Evolutionary conservation across 371 early-diverging fungal species (phyloP).

Genomic region (Blakeslea trispora): DNA sequence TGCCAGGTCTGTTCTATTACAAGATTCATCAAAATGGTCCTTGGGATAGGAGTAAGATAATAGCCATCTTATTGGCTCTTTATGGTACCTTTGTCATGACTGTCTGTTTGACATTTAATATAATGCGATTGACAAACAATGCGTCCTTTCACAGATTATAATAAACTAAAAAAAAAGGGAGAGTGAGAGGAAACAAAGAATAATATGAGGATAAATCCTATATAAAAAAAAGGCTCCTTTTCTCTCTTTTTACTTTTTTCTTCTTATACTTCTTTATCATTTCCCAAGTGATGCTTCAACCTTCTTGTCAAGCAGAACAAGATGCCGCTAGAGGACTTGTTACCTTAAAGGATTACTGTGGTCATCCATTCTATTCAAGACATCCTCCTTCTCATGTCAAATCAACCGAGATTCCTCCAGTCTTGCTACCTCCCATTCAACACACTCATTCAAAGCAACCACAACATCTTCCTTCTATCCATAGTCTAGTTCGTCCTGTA

Average conservation of each 20-base stretch:
- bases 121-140: constrained; percentile 10
- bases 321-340: background rate
- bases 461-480: no score
- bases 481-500: no score
- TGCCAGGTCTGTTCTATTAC: constrained; percentile 96
- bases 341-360: background rate
- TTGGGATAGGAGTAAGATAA: constrained; percentile 57
- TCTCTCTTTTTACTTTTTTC: background rate
- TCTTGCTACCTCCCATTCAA: no score
- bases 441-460: no score
- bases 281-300: background rate
- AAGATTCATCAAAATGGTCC: constrained; percentile 70
- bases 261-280: background rate
- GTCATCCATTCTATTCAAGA: no score
- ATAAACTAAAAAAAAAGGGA: background rate
- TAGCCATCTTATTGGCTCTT: constrained; percentile 48
- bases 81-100: constrained; percentile 69
- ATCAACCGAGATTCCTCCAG: no score
- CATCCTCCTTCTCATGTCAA: no score
- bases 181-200: background rate
- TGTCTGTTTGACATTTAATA: constrained; percentile 63
- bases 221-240: background rate
- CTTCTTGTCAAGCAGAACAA: background rate
- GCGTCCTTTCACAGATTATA: background rate
- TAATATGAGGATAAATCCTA: no score